These are phyloP conservation scores for Pinguiococcus pyrenoidosus DNA, from an alignment of 108 stramenopile genomes.

Conservation along the genomic window DNA sequence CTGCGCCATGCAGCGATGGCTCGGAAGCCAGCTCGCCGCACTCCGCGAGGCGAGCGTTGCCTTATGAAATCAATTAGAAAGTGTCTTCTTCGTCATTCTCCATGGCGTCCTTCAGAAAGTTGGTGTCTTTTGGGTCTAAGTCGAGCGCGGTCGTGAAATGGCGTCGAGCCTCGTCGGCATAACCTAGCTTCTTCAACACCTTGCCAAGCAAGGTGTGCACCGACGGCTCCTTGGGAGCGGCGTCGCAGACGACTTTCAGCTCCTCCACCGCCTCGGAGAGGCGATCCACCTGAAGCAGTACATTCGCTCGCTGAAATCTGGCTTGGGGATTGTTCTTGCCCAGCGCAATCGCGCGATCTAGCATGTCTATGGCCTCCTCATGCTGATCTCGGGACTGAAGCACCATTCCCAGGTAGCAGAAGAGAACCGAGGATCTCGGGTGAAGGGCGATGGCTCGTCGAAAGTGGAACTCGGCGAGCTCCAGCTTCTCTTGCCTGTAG, in stretches of 20 bases:
- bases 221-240: constrained; percentile 75
- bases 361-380: constrained; percentile 65
- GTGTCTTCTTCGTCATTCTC: too few species aligned
- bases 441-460: constrained; percentile 68
- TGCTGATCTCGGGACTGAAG: constrained; percentile 64
- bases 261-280: constrained; percentile 66
- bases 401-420: constrained; percentile 84
- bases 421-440: constrained; percentile 68
- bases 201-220: constrained; percentile 90
- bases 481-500: constrained; percentile 88
- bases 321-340: constrained; percentile 86
- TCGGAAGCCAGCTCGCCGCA: too few species aligned
- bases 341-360: constrained; percentile 60
- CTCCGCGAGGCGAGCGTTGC: too few species aligned
- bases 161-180: constrained; percentile 69
- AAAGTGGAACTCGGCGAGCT: constrained; percentile 89
- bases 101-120: too few species aligned
- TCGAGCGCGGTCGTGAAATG: constrained; percentile 87
- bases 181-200: constrained; percentile 42
- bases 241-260: constrained; percentile 70
- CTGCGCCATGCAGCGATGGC: too few species aligned
- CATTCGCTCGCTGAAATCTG: constrained; percentile 78
- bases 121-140: constrained; percentile 89
- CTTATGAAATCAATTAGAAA: too few species aligned
- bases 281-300: constrained; percentile 72